Evolutionary conservation across 2,329 filamentous ascomycete species (phyloP).

Genomic region (Paraconiothyrium sp.): DNA sequence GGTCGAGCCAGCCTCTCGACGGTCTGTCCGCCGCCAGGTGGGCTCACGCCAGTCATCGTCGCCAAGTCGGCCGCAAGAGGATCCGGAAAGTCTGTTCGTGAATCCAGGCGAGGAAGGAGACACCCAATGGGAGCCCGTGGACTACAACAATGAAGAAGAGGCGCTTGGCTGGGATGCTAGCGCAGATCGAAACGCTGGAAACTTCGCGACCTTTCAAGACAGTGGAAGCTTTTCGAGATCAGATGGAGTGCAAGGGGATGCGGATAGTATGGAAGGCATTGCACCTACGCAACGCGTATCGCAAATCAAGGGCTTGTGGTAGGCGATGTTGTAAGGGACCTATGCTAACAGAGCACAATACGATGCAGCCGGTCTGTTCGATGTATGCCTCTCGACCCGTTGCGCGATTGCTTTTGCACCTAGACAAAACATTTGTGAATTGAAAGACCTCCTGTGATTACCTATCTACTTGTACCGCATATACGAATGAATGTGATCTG

Average conservation of each 20-base stretch:
- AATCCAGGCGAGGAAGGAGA: conserved; percentile 72
- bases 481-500: too few species aligned
- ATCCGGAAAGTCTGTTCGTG: conserved; percentile 77
- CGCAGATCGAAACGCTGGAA: conserved; percentile 57
- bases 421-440: too few species aligned
- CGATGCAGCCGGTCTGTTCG: neutral
- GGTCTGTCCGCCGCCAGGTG: conserved; percentile 40
- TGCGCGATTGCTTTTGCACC: neutral
- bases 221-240: conserved; percentile 42
- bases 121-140: conserved; percentile 75
- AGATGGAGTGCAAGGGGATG: conserved; percentile 21
- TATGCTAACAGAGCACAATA: neutral
- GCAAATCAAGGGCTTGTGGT: conserved; percentile 57
- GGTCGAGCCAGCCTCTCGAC: conserved; percentile 42
- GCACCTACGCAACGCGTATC: conserved; percentile 80
- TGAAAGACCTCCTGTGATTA: too few species aligned
- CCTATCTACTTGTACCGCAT: too few species aligned
- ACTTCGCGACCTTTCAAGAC: conserved; percentile 58
- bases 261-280: conserved; percentile 54
- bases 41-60: conserved; percentile 37
- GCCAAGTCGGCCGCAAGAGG: conserved; percentile 55
- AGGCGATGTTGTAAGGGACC: conserved; percentile 5
- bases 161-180: conserved; percentile 79
- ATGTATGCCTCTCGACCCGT: neutral
- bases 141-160: conserved; percentile 71